Base-by-base conservation (phyloP, 2,329 filamentous ascomycete species). In the Pezicula radicicola region DNA sequence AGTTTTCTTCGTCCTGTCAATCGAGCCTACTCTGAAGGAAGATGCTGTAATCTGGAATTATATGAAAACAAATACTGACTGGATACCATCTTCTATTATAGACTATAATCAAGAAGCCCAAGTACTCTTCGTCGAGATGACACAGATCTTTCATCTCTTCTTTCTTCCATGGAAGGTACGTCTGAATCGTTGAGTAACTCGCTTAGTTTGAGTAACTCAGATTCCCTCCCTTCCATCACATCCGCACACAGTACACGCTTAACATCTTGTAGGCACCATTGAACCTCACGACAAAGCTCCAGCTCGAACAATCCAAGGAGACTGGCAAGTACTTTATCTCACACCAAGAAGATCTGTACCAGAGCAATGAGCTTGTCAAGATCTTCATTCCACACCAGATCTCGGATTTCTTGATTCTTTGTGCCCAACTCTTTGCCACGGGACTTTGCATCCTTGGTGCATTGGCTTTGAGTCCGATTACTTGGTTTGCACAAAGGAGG, bases 331-430 rank as follows among this genome's bases (percentile, higher is more conserved):
- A 91, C 71, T 88, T 85, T 65, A 92, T 96, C 56, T 69, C 75
- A 6, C 79, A 76, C 16, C 91, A 96, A 66, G 85, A 95, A 58
- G 91, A 96, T 65, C 71, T 92, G 7, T 96, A 96, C 64, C 89
- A 93, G 62, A 76, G 83, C 1, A 85, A 84, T 46, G 87, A 96
- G 59, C 86, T 85, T 56, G 73, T 93, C 55, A 85, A 86, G 60
- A 94, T 95, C 64, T 60, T 92, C 16, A 62, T 80, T 15, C 83
- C 87, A 10, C 77, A 80, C 0, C 70, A 85, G 0, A 83, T 81
- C 0, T 69, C 74, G 7, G 42, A 45, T 45, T 63, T 80, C 21
- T 30, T 86, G 2, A 68, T 91, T 1, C 75, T 80, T 68, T 56
- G 77, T 3, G 87, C 80, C 77, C 87, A 91, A 65, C 71, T 85